These are phyloP conservation scores for Rosa multiflora DNA, from an alignment of 306 rosid genomes.

Conservation along the genomic window DNA sequence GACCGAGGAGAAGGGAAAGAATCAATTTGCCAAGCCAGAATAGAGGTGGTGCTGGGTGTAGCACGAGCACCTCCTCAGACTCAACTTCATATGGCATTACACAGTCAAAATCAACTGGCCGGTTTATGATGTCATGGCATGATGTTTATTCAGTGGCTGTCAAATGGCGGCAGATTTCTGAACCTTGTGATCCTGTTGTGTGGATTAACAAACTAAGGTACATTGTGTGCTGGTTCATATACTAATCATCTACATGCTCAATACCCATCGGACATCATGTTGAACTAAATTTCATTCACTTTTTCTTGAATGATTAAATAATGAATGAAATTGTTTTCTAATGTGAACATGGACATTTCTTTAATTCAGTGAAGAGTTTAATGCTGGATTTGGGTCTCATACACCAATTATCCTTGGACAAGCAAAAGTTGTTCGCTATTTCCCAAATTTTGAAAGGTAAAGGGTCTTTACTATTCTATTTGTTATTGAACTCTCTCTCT, in stretches of 20 bases:
- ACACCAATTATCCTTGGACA: slow-evolving; percentile 94
- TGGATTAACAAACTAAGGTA: slow-evolving; percentile 97
- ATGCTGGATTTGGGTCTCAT: slow-evolving; percentile 92
- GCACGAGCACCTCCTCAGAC: slow-evolving; percentile 69
- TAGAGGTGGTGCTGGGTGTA: slow-evolving; percentile 98
- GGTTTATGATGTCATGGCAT: slow-evolving; percentile 66
- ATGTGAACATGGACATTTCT: slow-evolving; percentile 22
- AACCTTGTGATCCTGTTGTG: slow-evolving; percentile 91
- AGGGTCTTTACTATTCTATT: slow-evolving; percentile 9
- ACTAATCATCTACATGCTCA: not conserved
- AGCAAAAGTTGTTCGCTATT: slow-evolving; percentile 91
- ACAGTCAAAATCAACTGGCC: slow-evolving; percentile 69
- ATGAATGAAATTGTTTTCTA: not conserved
- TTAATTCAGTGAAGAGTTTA: slow-evolving; percentile 72
- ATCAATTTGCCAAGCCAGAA: slow-evolving; percentile 71
- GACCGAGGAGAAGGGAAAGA: slow-evolving; percentile 86
- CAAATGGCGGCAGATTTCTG: slow-evolving; percentile 91
- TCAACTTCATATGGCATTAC: slow-evolving; percentile 47
- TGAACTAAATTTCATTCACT: not conserved
- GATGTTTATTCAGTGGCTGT: slow-evolving; percentile 79
- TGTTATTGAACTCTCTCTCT: not conserved
- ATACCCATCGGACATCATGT: not conserved
- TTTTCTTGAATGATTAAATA: not conserved
- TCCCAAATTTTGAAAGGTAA: slow-evolving; percentile 81
- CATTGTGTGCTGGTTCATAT: slow-evolving; percentile 29